Conservation (phyloP, 2,329 filamentous ascomycete species). For the Diaporthe amygdali region DNA sequence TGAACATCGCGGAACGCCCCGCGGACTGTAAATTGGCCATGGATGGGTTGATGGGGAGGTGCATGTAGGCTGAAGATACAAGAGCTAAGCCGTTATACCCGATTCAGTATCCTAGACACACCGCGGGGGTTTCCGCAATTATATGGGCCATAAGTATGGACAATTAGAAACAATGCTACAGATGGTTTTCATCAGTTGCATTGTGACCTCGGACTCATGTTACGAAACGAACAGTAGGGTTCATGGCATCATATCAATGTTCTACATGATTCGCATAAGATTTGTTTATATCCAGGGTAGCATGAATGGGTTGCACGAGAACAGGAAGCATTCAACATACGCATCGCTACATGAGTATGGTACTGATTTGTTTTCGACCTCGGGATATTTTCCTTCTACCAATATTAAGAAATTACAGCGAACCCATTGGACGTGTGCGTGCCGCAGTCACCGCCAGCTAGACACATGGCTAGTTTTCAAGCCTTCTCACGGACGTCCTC, state of each 20-base stretch:
- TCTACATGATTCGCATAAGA: no score
- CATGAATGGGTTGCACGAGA: no score
- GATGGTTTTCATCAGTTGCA: neutral
- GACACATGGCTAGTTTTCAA: no score
- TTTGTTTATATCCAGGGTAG: no score
- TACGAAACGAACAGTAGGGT: no score
- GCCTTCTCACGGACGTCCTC: constrained; percentile 18
- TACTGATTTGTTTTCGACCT: no score
- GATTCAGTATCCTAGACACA: neutral
- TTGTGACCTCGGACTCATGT: neutral
- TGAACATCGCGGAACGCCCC: neutral
- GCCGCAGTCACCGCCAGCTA: neutral
- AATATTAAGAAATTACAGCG: no score
- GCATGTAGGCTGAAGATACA: neutral
- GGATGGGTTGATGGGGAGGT: neutral
- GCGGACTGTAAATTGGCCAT: neutral
- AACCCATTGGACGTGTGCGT: neutral
- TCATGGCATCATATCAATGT: no score
- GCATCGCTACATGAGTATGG: no score
- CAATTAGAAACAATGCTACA: neutral
- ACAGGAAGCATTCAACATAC: no score
- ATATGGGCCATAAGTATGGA: no score
- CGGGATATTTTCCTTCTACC: no score
- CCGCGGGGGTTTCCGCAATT: neutral
- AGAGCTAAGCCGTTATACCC: neutral